Conservation (phyloP, 805 yeast genomes). For the Barnettozyma sp. region DNA sequence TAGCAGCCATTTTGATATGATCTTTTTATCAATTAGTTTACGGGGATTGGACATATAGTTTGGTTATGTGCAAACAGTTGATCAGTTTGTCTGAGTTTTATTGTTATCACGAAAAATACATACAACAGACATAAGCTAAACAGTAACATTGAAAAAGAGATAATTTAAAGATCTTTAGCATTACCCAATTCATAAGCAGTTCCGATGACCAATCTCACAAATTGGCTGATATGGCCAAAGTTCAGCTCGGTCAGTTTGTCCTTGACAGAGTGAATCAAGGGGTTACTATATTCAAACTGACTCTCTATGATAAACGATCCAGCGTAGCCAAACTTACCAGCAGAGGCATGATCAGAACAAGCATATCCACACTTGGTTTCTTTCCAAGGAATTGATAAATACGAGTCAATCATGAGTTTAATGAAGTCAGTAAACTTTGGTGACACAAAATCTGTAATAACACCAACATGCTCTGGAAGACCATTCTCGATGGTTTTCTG, state of each 20-base stretch:
- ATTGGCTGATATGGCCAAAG: conserved; percentile 73
- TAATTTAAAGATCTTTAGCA: conserved; percentile 9
- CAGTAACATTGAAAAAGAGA: too few relatives aligned
- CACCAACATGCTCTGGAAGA: conserved; percentile 62
- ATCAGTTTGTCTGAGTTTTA: too few relatives aligned
- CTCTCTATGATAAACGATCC: conserved; percentile 78
- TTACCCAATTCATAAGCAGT: conserved; percentile 61
- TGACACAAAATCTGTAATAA: conserved; percentile 37
- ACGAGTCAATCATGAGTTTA: conserved; percentile 51
- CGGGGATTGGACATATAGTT: not conserved
- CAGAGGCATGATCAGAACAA: conserved; percentile 90
- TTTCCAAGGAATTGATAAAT: conserved; percentile 60
- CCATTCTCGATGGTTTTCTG: conserved; percentile 30
- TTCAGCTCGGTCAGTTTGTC: conserved; percentile 81
- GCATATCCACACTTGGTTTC: conserved; percentile 87
- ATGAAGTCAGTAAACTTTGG: conserved; percentile 28
- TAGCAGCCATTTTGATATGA: conserved; percentile 4
- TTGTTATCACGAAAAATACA: too few relatives aligned
- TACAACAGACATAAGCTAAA: too few relatives aligned
- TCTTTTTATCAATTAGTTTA: conserved; percentile 3
- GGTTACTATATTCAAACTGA: conserved; percentile 54
- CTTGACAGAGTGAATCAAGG: conserved; percentile 65
- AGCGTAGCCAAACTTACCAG: conserved; percentile 77
- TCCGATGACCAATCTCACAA: conserved; percentile 69
- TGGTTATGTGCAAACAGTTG: too few relatives aligned